These are phyloP conservation scores for Escallonia rubra DNA, from an alignment of 129 eudicot species.

Conservation along the genomic window DNA sequence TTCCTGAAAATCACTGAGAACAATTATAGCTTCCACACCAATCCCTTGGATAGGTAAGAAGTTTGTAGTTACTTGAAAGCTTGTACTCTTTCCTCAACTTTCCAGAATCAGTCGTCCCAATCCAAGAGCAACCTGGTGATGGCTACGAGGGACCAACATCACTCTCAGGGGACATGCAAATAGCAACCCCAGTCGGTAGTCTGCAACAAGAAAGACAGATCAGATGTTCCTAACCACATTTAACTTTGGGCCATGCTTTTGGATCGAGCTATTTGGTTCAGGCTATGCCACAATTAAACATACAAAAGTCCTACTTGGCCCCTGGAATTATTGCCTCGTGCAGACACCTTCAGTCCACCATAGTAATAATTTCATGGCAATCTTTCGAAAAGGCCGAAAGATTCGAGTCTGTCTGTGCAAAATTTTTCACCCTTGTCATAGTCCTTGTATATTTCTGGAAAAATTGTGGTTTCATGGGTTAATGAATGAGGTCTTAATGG, in stretches of 20 bases:
- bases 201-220: neutral
- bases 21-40: no score
- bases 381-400: neutral
- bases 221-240: neutral
- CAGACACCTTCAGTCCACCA: neutral
- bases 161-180: neutral
- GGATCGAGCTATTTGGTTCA: neutral
- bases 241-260: neutral
- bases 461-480: no score
- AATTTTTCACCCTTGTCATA: no score
- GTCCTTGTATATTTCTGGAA: no score
- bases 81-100: neutral
- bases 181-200: no score
- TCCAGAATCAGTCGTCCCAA: neutral
- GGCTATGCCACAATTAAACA: neutral
- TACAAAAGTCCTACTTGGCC: neutral
- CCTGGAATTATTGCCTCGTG: neutral
- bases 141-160: neutral
- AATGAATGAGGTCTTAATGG: no score
- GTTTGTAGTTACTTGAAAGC: no score
- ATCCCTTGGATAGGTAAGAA: no score
- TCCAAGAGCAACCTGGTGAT: neutral
- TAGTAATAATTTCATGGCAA: neutral
- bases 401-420: no score
- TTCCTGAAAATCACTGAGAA: no score